These are phyloP conservation scores for Termitomyces sp. DNA, from an alignment of 768 basidiomycete species.

Conservation along the genomic window DNA sequence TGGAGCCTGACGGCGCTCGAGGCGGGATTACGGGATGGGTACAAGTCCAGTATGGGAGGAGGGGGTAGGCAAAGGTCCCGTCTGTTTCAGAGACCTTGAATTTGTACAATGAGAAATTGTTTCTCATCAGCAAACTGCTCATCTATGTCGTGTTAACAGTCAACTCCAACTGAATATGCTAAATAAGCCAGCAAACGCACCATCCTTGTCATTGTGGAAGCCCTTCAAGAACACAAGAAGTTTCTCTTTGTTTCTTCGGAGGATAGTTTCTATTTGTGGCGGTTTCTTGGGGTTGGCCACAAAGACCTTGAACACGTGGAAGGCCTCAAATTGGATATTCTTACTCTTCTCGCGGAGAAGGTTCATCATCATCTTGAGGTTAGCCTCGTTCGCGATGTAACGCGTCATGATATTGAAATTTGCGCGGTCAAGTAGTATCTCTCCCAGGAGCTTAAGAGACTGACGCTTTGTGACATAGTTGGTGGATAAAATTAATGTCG, in stretches of 20 bases:
- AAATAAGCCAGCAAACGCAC: conserved; percentile 34
- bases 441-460: conserved; percentile 95
- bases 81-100: conserved; percentile 61
- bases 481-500: conserved; percentile 84
- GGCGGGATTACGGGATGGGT: background rate
- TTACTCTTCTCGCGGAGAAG: conserved; percentile 96
- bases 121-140: conserved; percentile 99
- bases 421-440: conserved; percentile 95
- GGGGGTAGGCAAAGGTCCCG: background rate
- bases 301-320: conserved; percentile 99
- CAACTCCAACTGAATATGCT: background rate
- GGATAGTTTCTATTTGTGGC: conserved; percentile 86
- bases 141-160: conserved; percentile 40
- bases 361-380: conserved; percentile 99
- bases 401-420: conserved; percentile 99
- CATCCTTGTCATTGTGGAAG: conserved; percentile 99
- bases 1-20: background rate
- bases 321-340: conserved; percentile 99
- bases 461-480: conserved; percentile 99
- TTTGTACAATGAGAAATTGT: conserved; percentile 92
- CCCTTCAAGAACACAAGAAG: conserved; percentile 82
- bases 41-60: background rate
- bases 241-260: conserved; percentile 93
- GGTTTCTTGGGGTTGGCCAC: conserved; percentile 99
- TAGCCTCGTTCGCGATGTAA: conserved; percentile 92